A percentile compares a stretch with the other conserved stretches of the same genome.
phyloP scores from a whole-genome alignment of 2,329 filamentous ascomycete genomes.

The Scytalidium sp. region DNA sequence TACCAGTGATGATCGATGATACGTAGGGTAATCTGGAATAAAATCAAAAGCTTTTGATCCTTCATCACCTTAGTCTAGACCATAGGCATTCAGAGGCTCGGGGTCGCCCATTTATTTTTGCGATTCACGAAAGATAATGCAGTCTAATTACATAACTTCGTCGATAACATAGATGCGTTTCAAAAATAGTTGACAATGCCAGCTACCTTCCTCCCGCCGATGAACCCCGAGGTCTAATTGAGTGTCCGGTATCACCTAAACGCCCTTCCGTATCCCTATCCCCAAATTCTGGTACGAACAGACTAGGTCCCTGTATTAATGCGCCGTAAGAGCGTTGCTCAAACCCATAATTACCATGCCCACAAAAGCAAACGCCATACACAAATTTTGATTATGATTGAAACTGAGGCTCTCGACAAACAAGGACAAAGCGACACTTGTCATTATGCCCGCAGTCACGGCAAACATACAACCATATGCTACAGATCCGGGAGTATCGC shows the following conservation, averaged over 20 bases:
- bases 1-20: constrained; percentile 6
- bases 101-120: neutral
- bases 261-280: neutral
- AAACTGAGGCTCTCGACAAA: constrained; percentile 83
- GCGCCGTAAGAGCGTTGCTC: constrained; percentile 78
- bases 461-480: constrained; percentile 83
- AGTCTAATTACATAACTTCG: neutral
- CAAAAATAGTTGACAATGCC: neutral
- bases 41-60: neutral
- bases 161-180: neutral
- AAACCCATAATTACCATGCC: constrained; percentile 86
- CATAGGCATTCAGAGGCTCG: neutral
- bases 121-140: neutral
- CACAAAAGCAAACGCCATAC: constrained; percentile 75
- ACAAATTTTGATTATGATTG: constrained; percentile 74
- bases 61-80: too few species aligned
- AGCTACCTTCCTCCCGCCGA: too few species aligned
- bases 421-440: constrained; percentile 83
- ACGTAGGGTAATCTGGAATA: neutral
- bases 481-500: constrained; percentile 49
- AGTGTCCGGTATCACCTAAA: neutral
- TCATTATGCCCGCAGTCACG: constrained; percentile 90
- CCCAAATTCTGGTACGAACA: neutral
- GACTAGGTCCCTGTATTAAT: neutral
- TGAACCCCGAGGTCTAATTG: too few species aligned